phyloP scores from a whole-genome alignment of 2,329 filamentous ascomycete genomes.

The Trichoderma sp. region DNA sequence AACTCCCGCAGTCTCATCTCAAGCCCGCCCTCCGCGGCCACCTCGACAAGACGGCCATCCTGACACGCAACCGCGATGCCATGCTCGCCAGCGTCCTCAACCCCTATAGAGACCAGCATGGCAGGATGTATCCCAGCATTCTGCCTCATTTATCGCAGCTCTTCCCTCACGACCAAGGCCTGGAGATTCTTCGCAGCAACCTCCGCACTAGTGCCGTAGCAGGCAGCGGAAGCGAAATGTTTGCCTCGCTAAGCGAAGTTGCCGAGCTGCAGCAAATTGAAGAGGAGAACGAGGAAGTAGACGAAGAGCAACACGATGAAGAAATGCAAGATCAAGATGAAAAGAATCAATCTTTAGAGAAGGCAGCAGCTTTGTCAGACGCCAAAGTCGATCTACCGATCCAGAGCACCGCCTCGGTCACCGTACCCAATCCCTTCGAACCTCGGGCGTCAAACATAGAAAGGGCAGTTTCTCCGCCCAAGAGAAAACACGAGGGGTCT shows the following conservation, averaged over 20 bases:
- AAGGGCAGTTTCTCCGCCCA: constrained; percentile 33
- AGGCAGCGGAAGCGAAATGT: constrained; percentile 27
- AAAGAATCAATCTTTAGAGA: background rate
- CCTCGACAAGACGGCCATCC: constrained; percentile 76
- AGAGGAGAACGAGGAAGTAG: constrained; percentile 37
- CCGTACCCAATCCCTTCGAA: constrained; percentile 36
- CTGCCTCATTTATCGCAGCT: constrained; percentile 73
- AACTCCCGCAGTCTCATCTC: constrained; percentile 63
- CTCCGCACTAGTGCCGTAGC: constrained; percentile 43
- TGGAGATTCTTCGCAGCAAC: constrained; percentile 68
- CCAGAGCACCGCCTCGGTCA: constrained; percentile 36
- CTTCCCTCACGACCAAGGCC: constrained; percentile 59
- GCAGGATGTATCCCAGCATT: constrained; percentile 67
- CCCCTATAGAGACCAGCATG: constrained; percentile 63
- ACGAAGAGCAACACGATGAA: constrained; percentile 32
- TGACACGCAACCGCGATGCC: constrained; percentile 64
- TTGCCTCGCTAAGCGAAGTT: constrained; percentile 37
- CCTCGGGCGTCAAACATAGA: constrained; percentile 22
- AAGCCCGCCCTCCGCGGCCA: constrained; percentile 70
- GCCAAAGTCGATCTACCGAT: constrained; percentile 29
- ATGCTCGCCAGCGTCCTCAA: constrained; percentile 83
- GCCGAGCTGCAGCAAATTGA: constrained; percentile 36
- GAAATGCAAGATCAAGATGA: constrained; percentile 21
- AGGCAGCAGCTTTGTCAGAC: constrained; percentile 24
- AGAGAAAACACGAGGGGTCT: constrained; percentile 40